Base-by-base conservation (phyloP, 805 yeast genomes). In the Candida bentonensis region DNA sequence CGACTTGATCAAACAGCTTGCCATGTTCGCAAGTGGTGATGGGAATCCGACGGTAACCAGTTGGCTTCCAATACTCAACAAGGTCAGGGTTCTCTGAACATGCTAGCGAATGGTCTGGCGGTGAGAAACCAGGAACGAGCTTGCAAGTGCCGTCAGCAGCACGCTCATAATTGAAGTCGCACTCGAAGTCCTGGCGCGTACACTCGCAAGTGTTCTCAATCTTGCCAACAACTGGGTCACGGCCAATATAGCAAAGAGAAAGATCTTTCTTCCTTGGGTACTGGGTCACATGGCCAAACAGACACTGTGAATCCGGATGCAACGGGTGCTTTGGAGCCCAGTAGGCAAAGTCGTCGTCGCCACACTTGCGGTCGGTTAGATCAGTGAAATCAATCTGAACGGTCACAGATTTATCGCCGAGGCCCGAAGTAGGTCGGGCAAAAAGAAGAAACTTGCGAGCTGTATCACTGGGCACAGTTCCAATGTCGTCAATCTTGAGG, bases 391-490 rank as follows among this genome's bases (percentile, higher is more conserved):
- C 86, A 23, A 83, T 51, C 22, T 76, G 68, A 42, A 68, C 64
- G 0, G 74, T 67, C 13, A 65, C 58, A 0, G 82, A 73, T 34
- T 64, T 55, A 15, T 60, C 69, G 28, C 73, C 78, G 30, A 63
- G 60, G 7, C 66, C 59, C 15, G 68, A 60, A 7, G 73, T 70
- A 5, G 71, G 62, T 46, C 61, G 61, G 1, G 74, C 78, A 51
- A 87, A 70, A 3, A 92, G 58, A 41, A 84, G 53, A 57, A 92
- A 87, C 54, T 79, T 78, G 48, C 87, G 65, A 2, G 94, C 77
- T n/a, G 86, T 83, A 60, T 89, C 97, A 1, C 85, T 73, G 3
- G 97, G 97, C 26, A 86, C 87, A 1, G 97, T 89, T 0, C 86
- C 82, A 48, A 89, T 67, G 56, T 92, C 96, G 34, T 67, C 59